Percentiles rank a stretch among this genome's conserved stretches.
Conservation (phyloP, 1,139 yeast species). For the Lodderomyces orthopsilosis region DNA sequence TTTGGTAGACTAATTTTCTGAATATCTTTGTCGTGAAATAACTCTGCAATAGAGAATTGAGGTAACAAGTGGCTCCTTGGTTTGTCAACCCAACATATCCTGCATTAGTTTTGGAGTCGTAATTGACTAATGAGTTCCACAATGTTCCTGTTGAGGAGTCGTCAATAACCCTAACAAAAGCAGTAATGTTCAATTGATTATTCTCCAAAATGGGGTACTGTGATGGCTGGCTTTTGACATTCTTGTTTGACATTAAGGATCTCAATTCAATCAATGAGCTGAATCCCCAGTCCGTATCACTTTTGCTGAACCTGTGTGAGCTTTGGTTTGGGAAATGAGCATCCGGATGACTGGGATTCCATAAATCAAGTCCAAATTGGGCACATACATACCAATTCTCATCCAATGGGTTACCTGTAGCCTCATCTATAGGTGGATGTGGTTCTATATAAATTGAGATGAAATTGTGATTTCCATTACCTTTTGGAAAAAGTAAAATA, state of each 20-base stretch:
- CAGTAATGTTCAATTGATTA: conserved; percentile 67
- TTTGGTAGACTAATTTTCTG: conserved; percentile 81
- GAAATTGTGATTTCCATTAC: conserved; percentile 49
- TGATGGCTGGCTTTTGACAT: conserved; percentile 12
- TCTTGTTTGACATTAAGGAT: conserved; percentile 30
- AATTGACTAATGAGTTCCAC: conserved; percentile 84
- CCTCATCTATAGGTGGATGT: conserved; percentile 40
- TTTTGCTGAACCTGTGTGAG: conserved; percentile 70
- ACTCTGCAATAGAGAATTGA: conserved; percentile 87
- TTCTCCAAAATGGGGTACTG: conserved; percentile 45
- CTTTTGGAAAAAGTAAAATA: conserved; percentile 73
- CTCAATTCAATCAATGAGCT: conserved; percentile 67
- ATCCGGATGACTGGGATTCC: conserved; percentile 74
- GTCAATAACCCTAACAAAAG: conserved; percentile 70
- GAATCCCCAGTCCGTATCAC: conserved; percentile 96
- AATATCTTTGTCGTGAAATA: conserved; percentile 82
- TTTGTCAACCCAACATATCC: conserved; percentile 92
- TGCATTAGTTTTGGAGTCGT: conserved; percentile 82
- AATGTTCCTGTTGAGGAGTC: conserved; percentile 89
- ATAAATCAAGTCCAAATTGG: conserved; percentile 81
- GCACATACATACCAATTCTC: conserved; percentile 82
- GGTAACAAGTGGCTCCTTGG: conserved; percentile 97
- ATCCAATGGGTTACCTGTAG: conserved; percentile 27
- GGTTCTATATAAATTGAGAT: conserved; percentile 67
- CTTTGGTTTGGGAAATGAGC: conserved; percentile 66